These are phyloP conservation scores for Trichoderma hamatum DNA, from an alignment of 2,329 filamentous ascomycete genomes.

Conservation along the genomic window DNA sequence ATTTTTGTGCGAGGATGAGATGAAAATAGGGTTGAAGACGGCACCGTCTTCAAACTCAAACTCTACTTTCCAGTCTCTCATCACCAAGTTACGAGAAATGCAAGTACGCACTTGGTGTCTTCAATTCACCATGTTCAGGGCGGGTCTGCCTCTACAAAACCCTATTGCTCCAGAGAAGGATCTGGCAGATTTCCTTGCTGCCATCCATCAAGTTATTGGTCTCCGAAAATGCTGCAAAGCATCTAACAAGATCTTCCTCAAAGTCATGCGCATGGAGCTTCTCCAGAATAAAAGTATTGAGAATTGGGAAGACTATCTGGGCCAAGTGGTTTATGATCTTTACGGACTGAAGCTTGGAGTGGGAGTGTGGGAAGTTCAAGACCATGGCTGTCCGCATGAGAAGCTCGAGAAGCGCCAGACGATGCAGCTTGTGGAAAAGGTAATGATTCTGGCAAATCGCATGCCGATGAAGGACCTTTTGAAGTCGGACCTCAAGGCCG, in stretches of 20 bases:
- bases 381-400: slow-evolving; percentile 79
- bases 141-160: slow-evolving; percentile 70
- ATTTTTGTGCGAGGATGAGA: slow-evolving; percentile 80
- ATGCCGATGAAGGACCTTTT: slow-evolving; percentile 89
- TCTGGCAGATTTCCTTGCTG: slow-evolving; percentile 75
- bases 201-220: slow-evolving; percentile 82
- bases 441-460: slow-evolving; percentile 77
- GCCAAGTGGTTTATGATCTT: slow-evolving; percentile 81
- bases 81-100: slow-evolving; percentile 79
- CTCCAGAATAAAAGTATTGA: slow-evolving; percentile 74
- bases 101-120: slow-evolving; percentile 87
- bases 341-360: slow-evolving; percentile 78
- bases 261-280: slow-evolving; percentile 84
- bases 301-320: slow-evolving; percentile 83
- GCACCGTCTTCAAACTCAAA: slow-evolving; percentile 61
- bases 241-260: slow-evolving; percentile 85
- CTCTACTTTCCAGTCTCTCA: slow-evolving; percentile 55
- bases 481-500: slow-evolving; percentile 86
- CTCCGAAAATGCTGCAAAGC: slow-evolving; percentile 82
- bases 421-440: slow-evolving; percentile 78
- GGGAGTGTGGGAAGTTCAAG: slow-evolving; percentile 66
- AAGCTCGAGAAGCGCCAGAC: slow-evolving; percentile 80
- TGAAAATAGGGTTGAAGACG: slow-evolving; percentile 73
- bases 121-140: slow-evolving; percentile 78
- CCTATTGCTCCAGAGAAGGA: slow-evolving; percentile 67